Base-by-base conservation (phyloP, 2,329 filamentous ascomycete species). In the Rugonectria rugulosa region DNA sequence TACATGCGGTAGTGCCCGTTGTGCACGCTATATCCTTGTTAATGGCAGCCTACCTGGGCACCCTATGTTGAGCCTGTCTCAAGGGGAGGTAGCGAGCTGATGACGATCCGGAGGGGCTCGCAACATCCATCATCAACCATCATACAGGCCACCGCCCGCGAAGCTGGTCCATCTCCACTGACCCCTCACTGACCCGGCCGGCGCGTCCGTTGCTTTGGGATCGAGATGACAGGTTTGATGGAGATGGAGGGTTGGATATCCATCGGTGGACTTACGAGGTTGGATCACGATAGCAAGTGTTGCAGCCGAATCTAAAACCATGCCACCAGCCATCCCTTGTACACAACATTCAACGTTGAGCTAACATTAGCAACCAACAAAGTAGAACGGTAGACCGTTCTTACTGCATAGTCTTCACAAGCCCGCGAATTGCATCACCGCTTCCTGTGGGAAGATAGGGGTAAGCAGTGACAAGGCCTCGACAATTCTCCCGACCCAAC, bases 101-200 rank as follows among this genome's bases (percentile, higher is more conserved):
- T n/a, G 36, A 23, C 46, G 53, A 56, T 56, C 41, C 41, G 14
- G 50, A 42, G 37, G 50, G 50, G 49, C 17, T 27, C 24, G 24
- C 17, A 24, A 43, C 38, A 38, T 51, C 47, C 38, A 42, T 43
- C 21, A 21, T 36, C 29, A 20, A 34, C 3, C 20, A 23, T 17
- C 10, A 29, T 36, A 43, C 37, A 6, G 38, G 20, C 14, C 17
- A 21, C 36, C 47, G 15, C 20, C 47, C 37, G 26, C 29, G 15
- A 19, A 32, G 21, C 31, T 51, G 47, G 21, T 31, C 37, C 31
- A 24, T 36, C 31, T 51, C 38, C 37, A 50, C 46, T n/a, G 23
- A 26, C 11, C 36, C 46, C 36, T 20, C 19, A 4, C 5, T 32
- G 11, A 10, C 24, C 24, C 9, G 17, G 17, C 12, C 7, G 34